These are phyloP conservation scores for Limtongia smithiae DNA, from an alignment of 805 yeast species.

Conservation along the genomic window DNA sequence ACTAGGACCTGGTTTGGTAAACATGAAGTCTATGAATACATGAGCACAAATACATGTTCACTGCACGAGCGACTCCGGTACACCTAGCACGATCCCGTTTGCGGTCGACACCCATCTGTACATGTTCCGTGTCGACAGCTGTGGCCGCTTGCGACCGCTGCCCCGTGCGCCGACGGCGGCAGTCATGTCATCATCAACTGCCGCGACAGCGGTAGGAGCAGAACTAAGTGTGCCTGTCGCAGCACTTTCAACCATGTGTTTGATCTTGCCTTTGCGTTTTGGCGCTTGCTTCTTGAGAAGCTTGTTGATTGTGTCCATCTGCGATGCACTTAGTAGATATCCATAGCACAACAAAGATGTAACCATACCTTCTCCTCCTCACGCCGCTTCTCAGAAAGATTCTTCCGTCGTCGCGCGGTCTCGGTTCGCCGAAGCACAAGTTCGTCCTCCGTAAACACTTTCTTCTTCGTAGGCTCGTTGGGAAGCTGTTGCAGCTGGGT, in stretches of 20 bases:
- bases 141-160: background rate
- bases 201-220: conserved; percentile 12
- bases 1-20: too few relatives aligned
- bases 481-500: conserved; percentile 30
- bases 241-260: conserved; percentile 5
- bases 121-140: conserved; percentile 6
- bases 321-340: background rate
- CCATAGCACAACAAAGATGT: background rate
- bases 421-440: conserved; percentile 77
- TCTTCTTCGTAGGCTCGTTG: conserved; percentile 43
- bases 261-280: conserved; percentile 26
- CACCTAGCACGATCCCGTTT: conserved; percentile 9
- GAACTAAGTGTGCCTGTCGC: too few relatives aligned
- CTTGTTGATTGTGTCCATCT: conserved; percentile 80
- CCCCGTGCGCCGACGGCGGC: background rate
- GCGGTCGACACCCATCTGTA: conserved; percentile 20
- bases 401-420: conserved; percentile 81
- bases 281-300: conserved; percentile 79
- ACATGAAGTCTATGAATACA: too few relatives aligned
- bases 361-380: conserved; percentile 71
- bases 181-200: conserved; percentile 10
- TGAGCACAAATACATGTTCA: too few relatives aligned
- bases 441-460: conserved; percentile 76
- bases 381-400: conserved; percentile 71
- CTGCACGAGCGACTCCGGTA: conserved; percentile 10